Conservation (phyloP, 208 protist genomes). For the Trypanosoma boissoni region DNA sequence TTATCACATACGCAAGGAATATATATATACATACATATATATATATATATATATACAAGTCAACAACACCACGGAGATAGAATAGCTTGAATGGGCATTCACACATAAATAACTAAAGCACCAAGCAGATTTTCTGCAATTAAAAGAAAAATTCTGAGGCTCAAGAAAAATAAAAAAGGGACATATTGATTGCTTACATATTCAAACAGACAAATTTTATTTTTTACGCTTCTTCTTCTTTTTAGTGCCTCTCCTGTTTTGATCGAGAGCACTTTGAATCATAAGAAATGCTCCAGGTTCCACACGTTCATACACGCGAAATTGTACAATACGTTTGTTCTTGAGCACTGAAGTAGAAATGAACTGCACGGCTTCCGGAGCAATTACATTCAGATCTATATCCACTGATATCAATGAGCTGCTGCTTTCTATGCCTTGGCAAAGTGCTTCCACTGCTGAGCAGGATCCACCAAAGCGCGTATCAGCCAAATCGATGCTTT, state of each 20-base stretch:
- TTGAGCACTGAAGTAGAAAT: conserved; percentile 53
- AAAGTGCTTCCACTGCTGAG: conserved; percentile 66
- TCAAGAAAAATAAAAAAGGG: conserved; percentile 4
- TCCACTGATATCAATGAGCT: conserved; percentile 52
- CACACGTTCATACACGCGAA: conserved; percentile 63
- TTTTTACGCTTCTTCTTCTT: conserved; percentile 38
- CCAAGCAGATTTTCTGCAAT: no score
- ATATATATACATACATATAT: neutral
- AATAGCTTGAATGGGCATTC: neutral
- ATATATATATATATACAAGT: neutral
- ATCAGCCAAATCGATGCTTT: conserved; percentile 76
- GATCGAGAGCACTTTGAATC: conserved; percentile 47
- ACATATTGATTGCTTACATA: conserved; percentile 10
- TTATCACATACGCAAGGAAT: no score
- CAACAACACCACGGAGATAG: neutral
- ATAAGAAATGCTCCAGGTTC: conserved; percentile 59
- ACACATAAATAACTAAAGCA: conserved; percentile 5
- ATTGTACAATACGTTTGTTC: conserved; percentile 44
- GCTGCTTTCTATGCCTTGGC: conserved; percentile 68
- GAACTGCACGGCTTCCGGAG: conserved; percentile 34
- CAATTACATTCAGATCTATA: conserved; percentile 75
- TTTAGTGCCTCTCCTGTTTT: conserved; percentile 32
- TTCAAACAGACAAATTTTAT: conserved; percentile 3
- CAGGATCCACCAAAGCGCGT: conserved; percentile 58
- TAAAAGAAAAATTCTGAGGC: neutral